Conservation (phyloP, 768 basidiomycete genomes). For the Hericium rajendrae region DNA sequence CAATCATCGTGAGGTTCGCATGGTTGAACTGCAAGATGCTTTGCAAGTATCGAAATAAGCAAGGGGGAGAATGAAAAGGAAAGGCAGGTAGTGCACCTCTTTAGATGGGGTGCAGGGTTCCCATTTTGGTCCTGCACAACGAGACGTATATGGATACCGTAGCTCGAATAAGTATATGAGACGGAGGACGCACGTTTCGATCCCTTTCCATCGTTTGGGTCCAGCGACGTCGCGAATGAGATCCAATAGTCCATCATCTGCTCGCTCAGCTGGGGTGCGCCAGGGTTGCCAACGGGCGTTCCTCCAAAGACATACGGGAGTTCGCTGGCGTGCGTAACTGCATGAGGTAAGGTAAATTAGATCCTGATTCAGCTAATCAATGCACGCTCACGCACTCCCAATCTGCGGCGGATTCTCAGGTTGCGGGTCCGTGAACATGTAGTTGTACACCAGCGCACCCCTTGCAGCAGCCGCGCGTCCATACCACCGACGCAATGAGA, state of each 20-base stretch:
- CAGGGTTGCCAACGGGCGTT: background rate
- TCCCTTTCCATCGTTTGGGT: constrained; percentile 36
- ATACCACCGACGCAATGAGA: constrained; percentile 29
- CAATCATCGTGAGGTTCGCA: background rate
- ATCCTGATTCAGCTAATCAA: background rate
- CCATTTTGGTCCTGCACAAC: background rate
- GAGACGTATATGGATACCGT: background rate
- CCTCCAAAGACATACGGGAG: constrained; percentile 14
- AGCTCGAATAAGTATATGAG: background rate
- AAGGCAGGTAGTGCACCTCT: background rate
- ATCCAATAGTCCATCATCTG: constrained; percentile 37
- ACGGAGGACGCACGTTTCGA: constrained; percentile 17
- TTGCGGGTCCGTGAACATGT: constrained; percentile 32
- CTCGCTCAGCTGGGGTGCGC: constrained; percentile 18
- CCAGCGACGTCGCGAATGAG: constrained; percentile 33
- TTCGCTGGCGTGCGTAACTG: constrained; percentile 14
- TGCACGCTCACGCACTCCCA: background rate
- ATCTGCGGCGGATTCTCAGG: constrained; percentile 5
- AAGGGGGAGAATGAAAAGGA: background rate
- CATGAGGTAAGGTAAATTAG: background rate
- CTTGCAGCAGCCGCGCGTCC: constrained; percentile 28
- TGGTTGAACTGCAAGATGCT: background rate
- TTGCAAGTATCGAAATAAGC: background rate
- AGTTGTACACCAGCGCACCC: constrained; percentile 32
- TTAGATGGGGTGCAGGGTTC: background rate